Percentiles rank a stretch among this genome's conserved stretches.
phyloP scores from a whole-genome alignment of 495 filamentous ascomycete genomes.

The Ramalina intermedia region DNA sequence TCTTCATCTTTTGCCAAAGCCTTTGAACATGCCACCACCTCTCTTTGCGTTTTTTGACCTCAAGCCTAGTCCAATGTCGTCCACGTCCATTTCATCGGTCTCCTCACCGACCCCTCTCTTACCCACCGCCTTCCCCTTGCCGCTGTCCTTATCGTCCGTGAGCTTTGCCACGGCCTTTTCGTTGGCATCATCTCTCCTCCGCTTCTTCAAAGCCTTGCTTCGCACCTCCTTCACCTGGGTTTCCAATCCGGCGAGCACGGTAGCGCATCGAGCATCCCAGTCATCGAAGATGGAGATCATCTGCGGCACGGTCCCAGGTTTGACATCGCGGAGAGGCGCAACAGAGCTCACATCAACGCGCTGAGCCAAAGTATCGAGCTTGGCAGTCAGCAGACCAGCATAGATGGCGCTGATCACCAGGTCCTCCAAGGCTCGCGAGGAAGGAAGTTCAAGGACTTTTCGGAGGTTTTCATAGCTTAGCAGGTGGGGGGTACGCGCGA shows the following conservation, averaged over 20 bases:
- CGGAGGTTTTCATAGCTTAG: constrained; percentile 64
- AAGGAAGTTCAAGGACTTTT: constrained; percentile 47
- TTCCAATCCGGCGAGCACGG: constrained; percentile 64
- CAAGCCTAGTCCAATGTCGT: constrained; percentile 30
- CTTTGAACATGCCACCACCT: constrained; percentile 9
- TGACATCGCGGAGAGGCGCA: constrained; percentile 72
- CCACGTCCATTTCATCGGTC: constrained; percentile 38
- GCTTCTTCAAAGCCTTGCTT: constrained; percentile 33
- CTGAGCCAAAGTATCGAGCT: constrained; percentile 47
- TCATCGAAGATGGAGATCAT: constrained; percentile 53
- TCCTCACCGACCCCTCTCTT: constrained; percentile 21
- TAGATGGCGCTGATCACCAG: constrained; percentile 85
- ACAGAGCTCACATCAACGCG: constrained; percentile 64
- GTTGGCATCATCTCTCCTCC: constrained; percentile 30
- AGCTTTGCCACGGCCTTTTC: constrained; percentile 29
- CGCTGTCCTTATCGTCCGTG: constrained; percentile 12
- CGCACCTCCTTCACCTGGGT: constrained; percentile 49
- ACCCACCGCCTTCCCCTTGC: constrained; percentile 16
- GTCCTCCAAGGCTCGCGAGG: constrained; percentile 64
- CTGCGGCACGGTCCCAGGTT: constrained; percentile 46
- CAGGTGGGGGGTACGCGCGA: constrained; percentile 41
- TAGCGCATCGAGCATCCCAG: constrained; percentile 63
- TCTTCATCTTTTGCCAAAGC: constrained; percentile 16
- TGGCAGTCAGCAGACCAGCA: constrained; percentile 61
- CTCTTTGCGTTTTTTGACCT: constrained; percentile 18